Base-by-base conservation (phyloP, 305 asterid species). In the Rubia tinctorum region DNA sequence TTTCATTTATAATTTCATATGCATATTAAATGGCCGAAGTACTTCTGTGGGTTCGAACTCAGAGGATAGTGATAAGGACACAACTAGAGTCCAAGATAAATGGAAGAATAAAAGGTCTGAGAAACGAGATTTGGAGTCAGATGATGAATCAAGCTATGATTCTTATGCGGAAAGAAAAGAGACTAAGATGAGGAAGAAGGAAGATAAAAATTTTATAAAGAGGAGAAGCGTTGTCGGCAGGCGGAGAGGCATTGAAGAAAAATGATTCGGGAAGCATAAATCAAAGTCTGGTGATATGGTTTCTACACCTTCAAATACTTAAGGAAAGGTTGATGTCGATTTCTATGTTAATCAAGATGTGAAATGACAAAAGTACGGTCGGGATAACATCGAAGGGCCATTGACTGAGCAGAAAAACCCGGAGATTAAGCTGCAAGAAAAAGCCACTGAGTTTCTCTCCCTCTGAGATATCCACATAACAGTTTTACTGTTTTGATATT, bases 371-470 rank as follows among this genome's bases (percentile, higher is more conserved):
- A 85, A 73, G 51, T 73, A 37, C 9, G 69, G 77, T 51, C 68
- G 76, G 34, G 78, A 80, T 75, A 80, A 85, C 77, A 39, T 63
- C 69, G 83, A 84, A 73, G 91, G 85, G 73, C 71, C 86, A 8
- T 84, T 79, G 64, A 80, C 91, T 73, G 88, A 86, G 74, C 93
- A 85, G 88, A 89, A 90, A 82, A 90, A 72, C 88, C 96, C 91
- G 69, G 99, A 95, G 90, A 92, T 88, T 72, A 93, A 88, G 87
- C 89, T 95, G 81, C 89, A 98, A 78, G 97, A 95, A 85, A 95
- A 88, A 89, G 84, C 83, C 88, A 84, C 79, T 92, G 75, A 86
- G 68, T 34, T 61, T 59, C 73, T 74, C 75, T 69, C 61, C 77
- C 82, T 79, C 77, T 78, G 65, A 82, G 72, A 81, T 67, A 74